phyloP scores from a whole-genome alignment of 345 rosid species.

The Populus tremula region DNA sequence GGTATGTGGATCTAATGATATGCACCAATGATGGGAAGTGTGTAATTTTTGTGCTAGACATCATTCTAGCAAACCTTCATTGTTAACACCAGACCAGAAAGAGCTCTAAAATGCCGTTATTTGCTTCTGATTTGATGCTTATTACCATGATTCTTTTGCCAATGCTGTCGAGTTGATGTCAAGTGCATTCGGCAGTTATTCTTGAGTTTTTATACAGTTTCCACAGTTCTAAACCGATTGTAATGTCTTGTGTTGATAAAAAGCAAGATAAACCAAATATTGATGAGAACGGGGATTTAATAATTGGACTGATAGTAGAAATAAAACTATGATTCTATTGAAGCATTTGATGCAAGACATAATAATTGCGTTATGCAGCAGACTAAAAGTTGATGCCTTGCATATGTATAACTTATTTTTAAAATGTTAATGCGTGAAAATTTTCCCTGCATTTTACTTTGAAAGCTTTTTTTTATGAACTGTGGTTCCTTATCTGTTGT shows the following conservation, averaged over 20 bases:
- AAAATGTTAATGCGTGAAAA: neutral
- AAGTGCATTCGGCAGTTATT: neutral
- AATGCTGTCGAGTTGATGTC: neutral
- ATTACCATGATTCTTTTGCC: neutral
- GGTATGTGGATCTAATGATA: slow-evolving; percentile 7
- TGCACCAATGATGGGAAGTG: neutral
- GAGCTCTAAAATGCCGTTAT: neutral
- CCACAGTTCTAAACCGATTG: neutral
- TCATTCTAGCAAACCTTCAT: neutral
- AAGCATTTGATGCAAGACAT: slow-evolving; percentile 6
- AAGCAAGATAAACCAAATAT: neutral
- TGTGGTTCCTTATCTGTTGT: neutral
- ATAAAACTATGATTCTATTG: neutral
- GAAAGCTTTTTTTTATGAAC: neutral
- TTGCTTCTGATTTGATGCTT: neutral
- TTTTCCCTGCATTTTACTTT: slow-evolving; percentile 3
- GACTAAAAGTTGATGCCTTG: neutral
- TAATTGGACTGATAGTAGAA: neutral
- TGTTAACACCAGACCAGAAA: neutral
- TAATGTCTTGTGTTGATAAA: neutral
- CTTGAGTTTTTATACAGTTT: neutral
- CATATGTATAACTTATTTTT: neutral
- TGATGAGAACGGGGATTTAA: neutral
- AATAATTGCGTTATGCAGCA: neutral
- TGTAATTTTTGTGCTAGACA: neutral